Evolutionary conservation across 2,329 filamentous ascomycete genomes (phyloP), one percentile per base, ranked within the genome.

Genomic region (Camillea tinctor): DNA sequence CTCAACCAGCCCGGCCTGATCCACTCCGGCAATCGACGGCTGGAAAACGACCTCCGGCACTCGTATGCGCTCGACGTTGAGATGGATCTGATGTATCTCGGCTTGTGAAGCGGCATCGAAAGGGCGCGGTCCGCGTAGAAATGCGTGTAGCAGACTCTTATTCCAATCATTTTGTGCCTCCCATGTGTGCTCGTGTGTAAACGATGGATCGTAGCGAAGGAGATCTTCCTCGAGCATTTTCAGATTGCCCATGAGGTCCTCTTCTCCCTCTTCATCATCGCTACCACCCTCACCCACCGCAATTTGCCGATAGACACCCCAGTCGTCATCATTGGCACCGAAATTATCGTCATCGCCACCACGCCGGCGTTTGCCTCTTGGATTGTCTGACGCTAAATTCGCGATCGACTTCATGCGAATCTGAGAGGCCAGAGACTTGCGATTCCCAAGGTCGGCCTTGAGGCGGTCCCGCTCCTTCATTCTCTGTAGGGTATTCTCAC

Each of bases 391-490:
- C 2, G 95, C 95, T 1, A 99, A 88, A 71, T 97, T 97, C 61
- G 95, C 95, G 60, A 99, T 93, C 55, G 89, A 94, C 79, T 98
- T 98, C 95, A 99, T 99, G 64, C 95, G 91, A 77, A 96, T 96
- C 75, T 98, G 94, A 59, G 91, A 95, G 8, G 95, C 95, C 20
- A 97, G 87, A 0, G 93, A 97, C 76, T 99, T 99, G 72, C 95
- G 91, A 76, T 98, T 98, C 59, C 94, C 93, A 1, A 97, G 85
- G 72, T 99, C 95, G 50, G 93, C 92, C 78, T 97, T 97, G 62
- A 97, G 84, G 19, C 93, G 87, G 70, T 98, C 93, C 56, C 93
- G 89, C 68, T 98, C 94, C 75, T 96, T 97, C 75, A 99, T 96
- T 75, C 88, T 92, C 70, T 92, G 83, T 2, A 97, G 81, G 21